phyloP scores from a whole-genome alignment of 345 rosid genomes.

The Hypericum androsaemum region DNA sequence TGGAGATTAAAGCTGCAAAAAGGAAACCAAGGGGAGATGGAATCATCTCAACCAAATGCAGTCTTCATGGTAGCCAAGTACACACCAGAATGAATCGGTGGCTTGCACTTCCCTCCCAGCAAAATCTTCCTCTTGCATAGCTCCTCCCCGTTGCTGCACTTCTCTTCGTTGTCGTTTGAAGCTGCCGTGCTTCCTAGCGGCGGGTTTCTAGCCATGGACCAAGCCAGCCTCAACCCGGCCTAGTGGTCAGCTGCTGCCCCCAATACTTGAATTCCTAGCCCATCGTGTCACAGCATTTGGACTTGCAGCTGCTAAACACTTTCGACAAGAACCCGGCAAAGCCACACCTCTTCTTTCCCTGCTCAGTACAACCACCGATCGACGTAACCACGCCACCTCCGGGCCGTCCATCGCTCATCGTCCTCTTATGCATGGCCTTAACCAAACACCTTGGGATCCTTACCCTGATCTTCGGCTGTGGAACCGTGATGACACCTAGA shows the following conservation, averaged over 20 bases:
- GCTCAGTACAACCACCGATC: neutral
- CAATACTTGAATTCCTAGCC: neutral
- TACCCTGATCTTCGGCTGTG: constrained; percentile 22
- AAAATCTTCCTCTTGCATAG: constrained; percentile 67
- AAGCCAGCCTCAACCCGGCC: constrained; percentile 20
- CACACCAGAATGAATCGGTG: constrained; percentile 29
- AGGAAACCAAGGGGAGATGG: neutral
- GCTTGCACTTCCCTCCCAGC: constrained; percentile 59
- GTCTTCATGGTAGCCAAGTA: constrained; percentile 33
- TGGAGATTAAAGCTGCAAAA: too few species aligned
- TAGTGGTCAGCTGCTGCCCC: constrained; percentile 5
- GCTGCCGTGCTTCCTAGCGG: constrained; percentile 1
- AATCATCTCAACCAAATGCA: constrained; percentile 30
- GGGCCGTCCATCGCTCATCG: too few species aligned
- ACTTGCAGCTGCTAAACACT: too few species aligned
- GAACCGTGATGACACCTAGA: constrained; percentile 6
- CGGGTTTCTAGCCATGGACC: neutral
- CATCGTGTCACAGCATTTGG: neutral
- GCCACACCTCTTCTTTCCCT: constrained; percentile 6
- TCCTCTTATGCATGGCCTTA: constrained; percentile 17
- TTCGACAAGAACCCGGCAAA: too few species aligned
- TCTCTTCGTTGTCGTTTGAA: neutral
- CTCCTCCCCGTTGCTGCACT: constrained; percentile 14
- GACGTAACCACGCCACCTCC: neutral
- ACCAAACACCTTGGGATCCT: constrained; percentile 20